These are phyloP conservation scores for Talaromyces ruber DNA, from an alignment of 495 filamentous ascomycete genomes.

Conservation along the genomic window DNA sequence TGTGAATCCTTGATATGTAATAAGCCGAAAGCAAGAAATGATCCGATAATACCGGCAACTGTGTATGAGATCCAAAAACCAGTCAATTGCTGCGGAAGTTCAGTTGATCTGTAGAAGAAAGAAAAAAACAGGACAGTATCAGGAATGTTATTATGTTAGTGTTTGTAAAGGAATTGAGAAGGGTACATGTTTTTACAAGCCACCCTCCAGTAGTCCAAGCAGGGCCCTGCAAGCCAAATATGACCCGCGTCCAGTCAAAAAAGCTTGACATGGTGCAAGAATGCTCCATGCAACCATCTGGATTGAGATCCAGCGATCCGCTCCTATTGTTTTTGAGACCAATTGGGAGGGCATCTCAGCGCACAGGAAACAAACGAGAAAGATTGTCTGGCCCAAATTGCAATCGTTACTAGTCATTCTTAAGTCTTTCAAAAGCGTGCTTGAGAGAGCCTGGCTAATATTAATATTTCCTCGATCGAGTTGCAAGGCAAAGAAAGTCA, in stretches of 20 bases:
- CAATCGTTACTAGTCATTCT: constrained; percentile 55
- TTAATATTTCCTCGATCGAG: constrained; percentile 62
- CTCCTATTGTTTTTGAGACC: constrained; percentile 37
- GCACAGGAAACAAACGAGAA: constrained; percentile 46
- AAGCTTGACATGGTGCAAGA: constrained; percentile 49
- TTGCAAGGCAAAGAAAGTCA: constrained; percentile 40
- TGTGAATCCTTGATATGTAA: constrained; percentile 54
- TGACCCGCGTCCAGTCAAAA: constrained; percentile 43
- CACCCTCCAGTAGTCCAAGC: constrained; percentile 5
- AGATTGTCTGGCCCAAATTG: constrained; percentile 57
- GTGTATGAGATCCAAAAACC: constrained; percentile 69
- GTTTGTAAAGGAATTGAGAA: background rate
- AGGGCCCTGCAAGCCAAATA: constrained; percentile 37
- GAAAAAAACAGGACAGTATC: constrained; percentile 58
- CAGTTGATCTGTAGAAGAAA: constrained; percentile 65
- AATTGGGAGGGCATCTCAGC: constrained; percentile 51
- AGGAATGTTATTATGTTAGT: constrained; percentile 22
- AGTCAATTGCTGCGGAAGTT: constrained; percentile 55
- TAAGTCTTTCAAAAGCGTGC: constrained; percentile 46
- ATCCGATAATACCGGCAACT: constrained; percentile 52
- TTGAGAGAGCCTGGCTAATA: constrained; percentile 50
- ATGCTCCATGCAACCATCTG: constrained; percentile 63
- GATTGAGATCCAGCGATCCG: constrained; percentile 64
- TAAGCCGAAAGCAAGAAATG: constrained; percentile 64
- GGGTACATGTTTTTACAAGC: background rate